Conservation (phyloP, 495 filamentous ascomycete species). For the Penicillium verhagenii region DNA sequence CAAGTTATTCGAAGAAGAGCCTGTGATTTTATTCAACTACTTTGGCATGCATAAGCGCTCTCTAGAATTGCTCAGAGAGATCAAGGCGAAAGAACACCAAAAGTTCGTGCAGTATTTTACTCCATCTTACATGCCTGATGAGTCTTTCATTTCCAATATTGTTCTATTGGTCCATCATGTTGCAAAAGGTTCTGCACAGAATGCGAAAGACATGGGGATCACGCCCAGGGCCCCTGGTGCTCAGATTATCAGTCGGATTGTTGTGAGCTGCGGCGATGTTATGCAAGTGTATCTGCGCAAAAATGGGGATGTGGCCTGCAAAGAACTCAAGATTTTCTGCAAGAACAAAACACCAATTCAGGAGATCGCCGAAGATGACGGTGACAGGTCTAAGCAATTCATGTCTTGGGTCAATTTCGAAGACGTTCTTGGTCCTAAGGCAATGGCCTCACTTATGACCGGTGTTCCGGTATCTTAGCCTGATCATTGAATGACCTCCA, state of each 20-base stretch:
- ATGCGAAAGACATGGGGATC: slow-evolving; percentile 17
- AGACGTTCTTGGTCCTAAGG: slow-evolving; percentile 25
- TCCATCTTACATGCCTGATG: slow-evolving; percentile 26
- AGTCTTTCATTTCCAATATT: slow-evolving; percentile 22
- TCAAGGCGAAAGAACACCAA: slow-evolving; percentile 26
- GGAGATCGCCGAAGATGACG: slow-evolving; percentile 1
- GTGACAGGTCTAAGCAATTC: neutral
- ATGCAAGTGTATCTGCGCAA: slow-evolving; percentile 28
- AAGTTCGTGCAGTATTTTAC: slow-evolving; percentile 33
- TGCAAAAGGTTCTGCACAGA: slow-evolving; percentile 24
- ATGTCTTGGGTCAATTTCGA: slow-evolving; percentile 18
- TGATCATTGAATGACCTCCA: too few relatives aligned
- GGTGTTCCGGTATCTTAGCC: slow-evolving; percentile 25
- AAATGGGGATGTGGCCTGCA: slow-evolving; percentile 33
- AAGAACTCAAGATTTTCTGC: slow-evolving; percentile 32
- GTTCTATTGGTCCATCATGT: slow-evolving; percentile 27
- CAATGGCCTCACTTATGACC: slow-evolving; percentile 24
- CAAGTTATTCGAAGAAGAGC: slow-evolving; percentile 30
- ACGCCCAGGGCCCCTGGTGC: neutral
- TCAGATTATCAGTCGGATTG: slow-evolving; percentile 22
- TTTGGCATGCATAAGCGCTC: slow-evolving; percentile 34
- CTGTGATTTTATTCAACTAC: slow-evolving; percentile 28
- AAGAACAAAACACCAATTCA: slow-evolving; percentile 33
- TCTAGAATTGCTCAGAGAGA: slow-evolving; percentile 26
- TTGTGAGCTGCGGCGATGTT: slow-evolving; percentile 26